phyloP scores from a whole-genome alignment of 805 yeast genomes.

The Wickerhamomyces sydowiorum region DNA sequence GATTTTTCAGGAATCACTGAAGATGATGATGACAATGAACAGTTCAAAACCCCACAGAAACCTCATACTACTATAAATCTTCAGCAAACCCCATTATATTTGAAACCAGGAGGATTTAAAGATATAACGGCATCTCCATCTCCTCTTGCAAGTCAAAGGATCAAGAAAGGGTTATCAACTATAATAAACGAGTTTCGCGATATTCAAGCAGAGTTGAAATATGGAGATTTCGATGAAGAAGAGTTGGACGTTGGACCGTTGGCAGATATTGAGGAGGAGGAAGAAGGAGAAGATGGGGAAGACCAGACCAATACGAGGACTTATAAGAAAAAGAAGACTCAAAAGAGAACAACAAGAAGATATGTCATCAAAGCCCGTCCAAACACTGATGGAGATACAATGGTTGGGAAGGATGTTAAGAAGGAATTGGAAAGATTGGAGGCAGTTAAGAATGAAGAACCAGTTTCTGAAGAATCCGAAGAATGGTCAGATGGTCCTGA shows the following conservation, averaged over 20 bases:
- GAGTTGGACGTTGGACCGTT: conserved; percentile 14
- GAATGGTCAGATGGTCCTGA: conserved; percentile 16
- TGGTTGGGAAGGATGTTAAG: conserved; percentile 20
- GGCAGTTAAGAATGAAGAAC: conserved; percentile 9
- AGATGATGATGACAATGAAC: background rate
- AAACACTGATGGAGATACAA: conserved; percentile 26
- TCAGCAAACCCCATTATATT: conserved; percentile 39
- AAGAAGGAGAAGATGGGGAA: conserved; percentile 14
- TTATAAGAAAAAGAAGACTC: conserved; percentile 26
- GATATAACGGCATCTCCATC: conserved; percentile 19
- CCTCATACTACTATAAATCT: conserved; percentile 2
- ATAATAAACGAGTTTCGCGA: conserved; percentile 41
- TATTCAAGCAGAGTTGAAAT: conserved; percentile 24
- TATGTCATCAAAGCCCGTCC: conserved; percentile 19
- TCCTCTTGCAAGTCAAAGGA: conserved; percentile 22
- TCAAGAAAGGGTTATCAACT: conserved; percentile 34
- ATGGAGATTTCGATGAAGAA: conserved; percentile 15
- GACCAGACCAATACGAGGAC: background rate
- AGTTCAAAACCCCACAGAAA: conserved; percentile 7
- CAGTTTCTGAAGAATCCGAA: conserved; percentile 18
- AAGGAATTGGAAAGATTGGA: conserved; percentile 11
- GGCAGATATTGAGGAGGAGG: conserved; percentile 12
- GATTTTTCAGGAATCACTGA: background rate
- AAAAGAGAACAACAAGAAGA: conserved; percentile 27
- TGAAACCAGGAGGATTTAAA: conserved; percentile 17